Conservation (phyloP, 441 rosid species). For the Eutrema salsugineum region DNA sequence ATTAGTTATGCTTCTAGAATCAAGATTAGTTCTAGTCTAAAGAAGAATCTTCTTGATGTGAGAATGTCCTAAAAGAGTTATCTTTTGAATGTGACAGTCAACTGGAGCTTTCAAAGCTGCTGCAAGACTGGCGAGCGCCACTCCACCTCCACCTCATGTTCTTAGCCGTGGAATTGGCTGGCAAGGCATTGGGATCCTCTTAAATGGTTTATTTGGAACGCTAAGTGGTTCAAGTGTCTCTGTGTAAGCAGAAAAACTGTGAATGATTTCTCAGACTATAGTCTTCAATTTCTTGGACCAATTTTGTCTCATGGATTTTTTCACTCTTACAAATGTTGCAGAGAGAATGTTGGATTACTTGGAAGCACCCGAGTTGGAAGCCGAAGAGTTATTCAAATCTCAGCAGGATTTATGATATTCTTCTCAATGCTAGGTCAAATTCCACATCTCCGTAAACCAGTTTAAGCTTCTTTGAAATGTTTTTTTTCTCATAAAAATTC, state of each 20-base stretch:
- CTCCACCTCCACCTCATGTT: conserved; percentile 98
- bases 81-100: conserved; percentile 52
- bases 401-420: conserved; percentile 99
- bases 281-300: not conserved
- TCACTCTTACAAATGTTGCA: conserved; percentile 28
- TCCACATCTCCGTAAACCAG: not conserved
- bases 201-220: conserved; percentile 89
- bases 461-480: not conserved
- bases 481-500: not conserved
- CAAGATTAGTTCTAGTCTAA: not conserved
- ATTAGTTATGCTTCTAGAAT: too few relatives aligned
- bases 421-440: conserved; percentile 87
- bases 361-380: conserved; percentile 99
- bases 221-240: conserved; percentile 84
- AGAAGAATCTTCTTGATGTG: not conserved
- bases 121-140: conserved; percentile 94
- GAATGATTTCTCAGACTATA: not conserved
- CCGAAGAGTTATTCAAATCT: conserved; percentile 95
- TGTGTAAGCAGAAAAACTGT: conserved; percentile 43
- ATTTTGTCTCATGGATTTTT: not conserved
- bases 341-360: conserved; percentile 94
- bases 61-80: not conserved
- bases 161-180: conserved; percentile 99
- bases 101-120: conserved; percentile 99
- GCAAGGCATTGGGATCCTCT: conserved; percentile 97